Evolutionary conservation across 768 basidiomycete species (phyloP).

Genomic region (Tremella fuciformis): DNA sequence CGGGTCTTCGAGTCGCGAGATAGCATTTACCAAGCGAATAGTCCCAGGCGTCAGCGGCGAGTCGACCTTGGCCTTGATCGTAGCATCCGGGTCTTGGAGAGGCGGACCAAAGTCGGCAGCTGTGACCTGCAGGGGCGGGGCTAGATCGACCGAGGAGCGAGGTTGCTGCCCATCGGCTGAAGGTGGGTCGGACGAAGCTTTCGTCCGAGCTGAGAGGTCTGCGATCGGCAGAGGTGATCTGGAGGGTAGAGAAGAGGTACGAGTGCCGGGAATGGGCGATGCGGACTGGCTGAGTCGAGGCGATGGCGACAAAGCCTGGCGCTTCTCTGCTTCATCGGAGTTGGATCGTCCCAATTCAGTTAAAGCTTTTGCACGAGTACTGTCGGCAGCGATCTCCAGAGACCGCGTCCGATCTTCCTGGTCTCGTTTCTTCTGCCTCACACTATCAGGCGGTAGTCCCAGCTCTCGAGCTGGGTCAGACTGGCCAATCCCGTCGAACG

Average conservation of each 20-base stretch:
- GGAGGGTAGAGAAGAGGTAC: neutral
- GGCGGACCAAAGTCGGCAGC: conserved; percentile 9
- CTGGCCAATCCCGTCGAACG: conserved; percentile 43
- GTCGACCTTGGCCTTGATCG: conserved; percentile 6
- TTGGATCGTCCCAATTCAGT: conserved; percentile 3
- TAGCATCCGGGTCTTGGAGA: neutral
- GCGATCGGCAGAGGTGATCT: neutral
- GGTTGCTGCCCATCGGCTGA: neutral
- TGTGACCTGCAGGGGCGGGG: conserved; percentile 8
- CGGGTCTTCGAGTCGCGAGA: neutral
- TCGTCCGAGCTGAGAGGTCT: neutral
- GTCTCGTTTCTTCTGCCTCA: conserved; percentile 11
- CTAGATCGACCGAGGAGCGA: neutral
- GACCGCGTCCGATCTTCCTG: neutral
- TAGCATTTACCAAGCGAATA: neutral
- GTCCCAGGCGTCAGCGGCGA: neutral
- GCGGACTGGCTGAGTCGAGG: neutral
- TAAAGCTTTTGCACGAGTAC: conserved; percentile 7
- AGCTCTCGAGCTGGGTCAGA: conserved; percentile 39
- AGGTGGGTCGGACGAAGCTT: conserved; percentile 5
- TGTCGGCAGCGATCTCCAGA: conserved; percentile 3
- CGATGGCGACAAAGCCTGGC: neutral
- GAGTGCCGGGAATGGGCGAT: neutral
- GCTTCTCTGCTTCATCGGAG: neutral
- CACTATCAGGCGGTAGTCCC: conserved; percentile 41